phyloP scores from a whole-genome alignment of 768 basidiomycete species.

The Astraeus odoratus region DNA sequence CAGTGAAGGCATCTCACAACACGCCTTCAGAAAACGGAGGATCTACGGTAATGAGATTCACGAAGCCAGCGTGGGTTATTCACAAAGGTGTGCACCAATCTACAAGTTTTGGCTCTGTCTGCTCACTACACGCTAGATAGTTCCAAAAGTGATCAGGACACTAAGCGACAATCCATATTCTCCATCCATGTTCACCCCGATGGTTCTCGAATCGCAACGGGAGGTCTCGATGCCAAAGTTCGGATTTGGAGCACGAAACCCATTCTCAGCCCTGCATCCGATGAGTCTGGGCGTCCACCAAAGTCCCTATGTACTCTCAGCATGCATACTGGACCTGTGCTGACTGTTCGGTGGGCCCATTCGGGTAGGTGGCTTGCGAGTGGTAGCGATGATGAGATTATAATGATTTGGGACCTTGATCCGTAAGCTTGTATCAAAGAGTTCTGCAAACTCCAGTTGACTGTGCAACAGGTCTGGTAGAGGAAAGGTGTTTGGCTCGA shows the following conservation, averaged over 20 bases:
- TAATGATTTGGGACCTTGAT: slow-evolving; percentile 97
- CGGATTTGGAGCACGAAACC: slow-evolving; percentile 97
- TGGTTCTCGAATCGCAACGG: slow-evolving; percentile 94
- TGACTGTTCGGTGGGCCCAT: slow-evolving; percentile 90
- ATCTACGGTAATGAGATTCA: slow-evolving; percentile 61
- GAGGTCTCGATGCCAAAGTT: slow-evolving; percentile 91
- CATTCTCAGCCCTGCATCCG: slow-evolving; percentile 70
- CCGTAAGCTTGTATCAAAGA: slow-evolving; percentile 51
- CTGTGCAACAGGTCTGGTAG: slow-evolving; percentile 52
- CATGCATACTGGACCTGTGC: slow-evolving; percentile 90
- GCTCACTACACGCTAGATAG: too few species aligned
- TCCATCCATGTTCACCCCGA: slow-evolving; percentile 94
- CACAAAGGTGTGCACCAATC: slow-evolving; percentile 48
- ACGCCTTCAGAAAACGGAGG: too few species aligned
- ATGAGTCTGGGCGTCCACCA: slow-evolving; percentile 63
- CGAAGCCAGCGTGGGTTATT: slow-evolving; percentile 83
- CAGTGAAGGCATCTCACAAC: too few species aligned
- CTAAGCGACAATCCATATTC: slow-evolving; percentile 80
- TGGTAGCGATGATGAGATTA: slow-evolving; percentile 91
- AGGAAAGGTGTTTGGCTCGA: slow-evolving; percentile 89
- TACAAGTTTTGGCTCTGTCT: too few species aligned
- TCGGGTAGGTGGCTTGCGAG: slow-evolving; percentile 92
- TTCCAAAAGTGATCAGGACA: slow-evolving; percentile 48
- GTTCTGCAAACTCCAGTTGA: slow-evolving; percentile 3
- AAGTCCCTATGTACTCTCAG: slow-evolving; percentile 87